A percentile compares a stretch with the other conserved stretches of the same genome.
Conservation (phyloP, 2,329 filamentous ascomycete genomes). For the Ophiocordyceps camponoti-rufipedis region DNA sequence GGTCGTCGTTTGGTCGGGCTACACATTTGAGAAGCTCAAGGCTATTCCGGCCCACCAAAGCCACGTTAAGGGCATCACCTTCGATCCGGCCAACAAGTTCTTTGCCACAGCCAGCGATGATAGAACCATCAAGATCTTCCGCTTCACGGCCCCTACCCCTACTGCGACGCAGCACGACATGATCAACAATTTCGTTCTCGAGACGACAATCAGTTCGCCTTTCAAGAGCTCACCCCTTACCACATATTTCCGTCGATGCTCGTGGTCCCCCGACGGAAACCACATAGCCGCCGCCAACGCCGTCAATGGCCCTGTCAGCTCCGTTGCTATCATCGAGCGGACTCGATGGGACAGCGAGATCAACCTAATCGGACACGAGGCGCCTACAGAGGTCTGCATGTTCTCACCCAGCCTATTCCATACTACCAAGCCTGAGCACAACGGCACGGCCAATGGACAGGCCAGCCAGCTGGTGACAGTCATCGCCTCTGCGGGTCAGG, state of each 20-base stretch:
- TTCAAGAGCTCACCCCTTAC: slow-evolving; percentile 87
- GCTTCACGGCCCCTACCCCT: slow-evolving; percentile 77
- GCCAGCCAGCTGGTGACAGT: slow-evolving; percentile 55
- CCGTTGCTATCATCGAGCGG: slow-evolving; percentile 87
- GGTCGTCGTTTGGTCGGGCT: slow-evolving; percentile 93
- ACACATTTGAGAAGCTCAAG: slow-evolving; percentile 96
- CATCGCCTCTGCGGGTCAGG: slow-evolving; percentile 89
- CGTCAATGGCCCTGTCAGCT: slow-evolving; percentile 92
- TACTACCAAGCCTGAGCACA: slow-evolving; percentile 43
- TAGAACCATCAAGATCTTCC: slow-evolving; percentile 88
- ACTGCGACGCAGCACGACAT: slow-evolving; percentile 92
- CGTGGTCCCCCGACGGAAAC: slow-evolving; percentile 93
- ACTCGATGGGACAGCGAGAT: slow-evolving; percentile 91
- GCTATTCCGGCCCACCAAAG: slow-evolving; percentile 84
- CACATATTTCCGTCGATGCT: slow-evolving; percentile 90
- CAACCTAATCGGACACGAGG: slow-evolving; percentile 92
- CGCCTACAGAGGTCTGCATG: slow-evolving; percentile 89
- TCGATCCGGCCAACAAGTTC: slow-evolving; percentile 97
- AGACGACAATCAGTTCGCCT: slow-evolving; percentile 74
- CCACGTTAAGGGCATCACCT: slow-evolving; percentile 96
- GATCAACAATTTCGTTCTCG: slow-evolving; percentile 88
- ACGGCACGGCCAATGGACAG: slow-evolving; percentile 24
- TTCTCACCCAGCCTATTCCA: slow-evolving; percentile 88
- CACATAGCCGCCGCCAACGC: slow-evolving; percentile 95
- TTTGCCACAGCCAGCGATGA: slow-evolving; percentile 97